phyloP scores from a whole-genome alignment of 371 early-diverging fungal species.

The Modicella reniformis region DNA sequence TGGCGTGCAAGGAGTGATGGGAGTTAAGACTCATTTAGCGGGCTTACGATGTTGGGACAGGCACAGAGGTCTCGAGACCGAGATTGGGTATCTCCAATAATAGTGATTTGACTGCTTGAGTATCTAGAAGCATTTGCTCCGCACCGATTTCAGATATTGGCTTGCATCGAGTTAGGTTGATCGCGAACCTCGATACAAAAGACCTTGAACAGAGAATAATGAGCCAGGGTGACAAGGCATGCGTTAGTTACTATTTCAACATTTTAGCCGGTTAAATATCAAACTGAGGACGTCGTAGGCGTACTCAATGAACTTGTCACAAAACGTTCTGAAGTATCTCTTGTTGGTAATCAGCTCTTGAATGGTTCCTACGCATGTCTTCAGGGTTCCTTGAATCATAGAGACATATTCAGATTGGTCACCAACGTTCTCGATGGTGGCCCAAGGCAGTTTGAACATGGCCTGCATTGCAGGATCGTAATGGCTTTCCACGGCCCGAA shows the following conservation, averaged over 20 bases:
- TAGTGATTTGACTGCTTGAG: slow-evolving; percentile 84
- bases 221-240: no score
- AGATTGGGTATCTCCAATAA: slow-evolving; percentile 77
- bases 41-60: slow-evolving; percentile 71
- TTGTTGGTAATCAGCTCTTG: slow-evolving; percentile 71
- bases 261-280: not conserved
- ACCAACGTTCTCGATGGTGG: slow-evolving; percentile 83
- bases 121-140: slow-evolving; percentile 90
- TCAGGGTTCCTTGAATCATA: slow-evolving; percentile 65
- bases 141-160: slow-evolving; percentile 89
- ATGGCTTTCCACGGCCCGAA: slow-evolving; percentile 68
- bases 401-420: slow-evolving; percentile 92
- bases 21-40: no score
- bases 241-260: not conserved
- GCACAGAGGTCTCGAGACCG: slow-evolving; percentile 59
- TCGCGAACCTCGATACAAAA: slow-evolving; percentile 70
- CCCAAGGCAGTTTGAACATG: slow-evolving; percentile 85
- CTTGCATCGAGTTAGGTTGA: slow-evolving; percentile 76
- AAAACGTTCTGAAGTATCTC: slow-evolving; percentile 85
- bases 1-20: not conserved
- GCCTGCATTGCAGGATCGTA: slow-evolving; percentile 74
- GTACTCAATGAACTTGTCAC: slow-evolving; percentile 91
- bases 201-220: slow-evolving; percentile 55
- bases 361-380: slow-evolving; percentile 61
- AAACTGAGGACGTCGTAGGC: slow-evolving; percentile 22